Percentiles rank a stretch among this genome's conserved stretches.
Evolutionary conservation across 805 yeast genomes (phyloP).

Genomic region (Millerozyma acaciae): DNA sequence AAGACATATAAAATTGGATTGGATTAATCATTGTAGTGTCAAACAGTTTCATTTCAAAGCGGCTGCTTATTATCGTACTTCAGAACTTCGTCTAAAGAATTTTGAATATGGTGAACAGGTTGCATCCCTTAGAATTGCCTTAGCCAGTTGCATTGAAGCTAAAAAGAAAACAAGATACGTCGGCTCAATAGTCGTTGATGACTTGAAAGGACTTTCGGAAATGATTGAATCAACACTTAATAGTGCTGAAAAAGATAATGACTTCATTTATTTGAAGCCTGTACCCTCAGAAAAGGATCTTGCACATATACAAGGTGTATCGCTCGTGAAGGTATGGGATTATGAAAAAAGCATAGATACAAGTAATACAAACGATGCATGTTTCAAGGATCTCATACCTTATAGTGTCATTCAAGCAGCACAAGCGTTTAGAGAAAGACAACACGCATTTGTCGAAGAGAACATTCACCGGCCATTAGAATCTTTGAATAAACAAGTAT

Average conservation of each 20-base stretch:
- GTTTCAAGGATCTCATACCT: slow-evolving; percentile 68
- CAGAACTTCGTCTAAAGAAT: slow-evolving; percentile 44
- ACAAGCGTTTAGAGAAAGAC: slow-evolving; percentile 64
- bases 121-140: slow-evolving; percentile 48
- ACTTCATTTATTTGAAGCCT: slow-evolving; percentile 65
- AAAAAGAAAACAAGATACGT: slow-evolving; percentile 40
- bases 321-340: slow-evolving; percentile 46
- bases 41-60: slow-evolving; percentile 67
- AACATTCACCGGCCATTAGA: slow-evolving; percentile 43
- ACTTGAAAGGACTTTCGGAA: slow-evolving; percentile 46
- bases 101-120: slow-evolving; percentile 72
- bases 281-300: slow-evolving; percentile 49
- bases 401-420: slow-evolving; percentile 61
- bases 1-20: slow-evolving; percentile 50
- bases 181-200: slow-evolving; percentile 43
- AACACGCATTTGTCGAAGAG: slow-evolving; percentile 49
- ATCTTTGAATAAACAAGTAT: slow-evolving; percentile 43
- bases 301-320: slow-evolving; percentile 43
- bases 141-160: slow-evolving; percentile 33
- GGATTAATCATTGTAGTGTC: slow-evolving; percentile 58
- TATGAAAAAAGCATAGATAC: slow-evolving; percentile 19
- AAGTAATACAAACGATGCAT: slow-evolving; percentile 16
- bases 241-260: slow-evolving; percentile 73
- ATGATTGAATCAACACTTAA: slow-evolving; percentile 44
- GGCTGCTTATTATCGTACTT: slow-evolving; percentile 63